Evolutionary conservation across 139 green algal species (phyloP).

Genomic region (Limnomonas spitsbergensis): DNA sequence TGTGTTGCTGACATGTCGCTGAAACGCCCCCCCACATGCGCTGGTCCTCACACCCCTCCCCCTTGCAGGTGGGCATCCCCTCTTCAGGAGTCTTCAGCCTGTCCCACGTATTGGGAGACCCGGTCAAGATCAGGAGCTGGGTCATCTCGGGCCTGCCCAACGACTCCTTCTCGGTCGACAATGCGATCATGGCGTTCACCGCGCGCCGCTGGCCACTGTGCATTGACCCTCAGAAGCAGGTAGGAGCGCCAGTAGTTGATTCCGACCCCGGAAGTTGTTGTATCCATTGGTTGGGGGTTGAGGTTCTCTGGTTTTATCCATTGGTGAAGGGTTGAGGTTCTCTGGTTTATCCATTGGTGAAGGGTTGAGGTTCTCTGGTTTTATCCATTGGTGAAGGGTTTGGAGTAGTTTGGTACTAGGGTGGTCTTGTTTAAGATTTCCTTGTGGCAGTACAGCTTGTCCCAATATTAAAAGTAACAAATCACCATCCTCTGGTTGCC

Average conservation of each 20-base stretch:
- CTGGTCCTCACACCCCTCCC: no score
- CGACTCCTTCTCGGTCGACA: slow-evolving; percentile 70
- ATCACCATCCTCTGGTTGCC: no score
- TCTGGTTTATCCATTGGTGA: neutral
- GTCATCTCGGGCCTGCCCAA: slow-evolving; percentile 70
- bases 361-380: no score
- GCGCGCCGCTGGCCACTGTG: slow-evolving; percentile 56
- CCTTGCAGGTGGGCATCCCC: slow-evolving; percentile 31
- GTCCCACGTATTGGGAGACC: slow-evolving; percentile 47
- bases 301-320: neutral
- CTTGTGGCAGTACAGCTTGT: no score
- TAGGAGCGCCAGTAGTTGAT: no score
- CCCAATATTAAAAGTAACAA: no score
- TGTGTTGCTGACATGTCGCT: no score
- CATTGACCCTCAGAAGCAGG: slow-evolving; percentile 56
- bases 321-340: neutral
- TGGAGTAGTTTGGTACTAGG: no score
- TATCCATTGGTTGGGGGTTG: slow-evolving; percentile 8
- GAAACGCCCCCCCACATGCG: no score
- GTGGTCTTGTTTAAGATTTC: no score
- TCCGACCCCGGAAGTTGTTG: slow-evolving; percentile 1
- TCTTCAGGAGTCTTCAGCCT: slow-evolving; percentile 52
- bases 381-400: no score
- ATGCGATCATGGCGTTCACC: slow-evolving; percentile 54
- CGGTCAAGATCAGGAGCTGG: slow-evolving; percentile 62